A percentile compares a stretch with the other conserved stretches of the same genome.
These are phyloP conservation scores for Suillus placidus DNA, from an alignment of 768 basidiomycete species.

Conservation along the genomic window DNA sequence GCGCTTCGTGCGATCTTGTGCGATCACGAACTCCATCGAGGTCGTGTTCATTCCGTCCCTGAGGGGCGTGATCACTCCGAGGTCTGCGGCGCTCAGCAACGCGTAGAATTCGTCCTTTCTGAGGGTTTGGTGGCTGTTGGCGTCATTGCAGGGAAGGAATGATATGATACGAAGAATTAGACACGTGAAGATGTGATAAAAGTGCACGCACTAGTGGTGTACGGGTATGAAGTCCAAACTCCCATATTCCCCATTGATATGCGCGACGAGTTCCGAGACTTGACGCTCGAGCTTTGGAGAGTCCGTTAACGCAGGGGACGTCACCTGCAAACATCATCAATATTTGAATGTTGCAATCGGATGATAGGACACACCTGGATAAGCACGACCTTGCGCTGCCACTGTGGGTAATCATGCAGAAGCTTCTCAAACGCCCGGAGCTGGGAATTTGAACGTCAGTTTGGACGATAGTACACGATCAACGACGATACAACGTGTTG, in stretches of 20 bases:
- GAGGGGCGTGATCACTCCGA: conserved; percentile 93
- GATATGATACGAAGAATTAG: background rate
- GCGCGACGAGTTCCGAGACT: conserved; percentile 90
- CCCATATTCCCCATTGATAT: conserved; percentile 96
- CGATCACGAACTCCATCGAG: conserved; percentile 93
- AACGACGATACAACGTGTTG: background rate
- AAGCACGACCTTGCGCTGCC: conserved; percentile 87
- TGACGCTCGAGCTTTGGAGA: conserved; percentile 92
- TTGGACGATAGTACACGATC: background rate
- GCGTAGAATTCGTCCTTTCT: conserved; percentile 99
- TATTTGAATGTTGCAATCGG: background rate
- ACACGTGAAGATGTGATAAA: background rate
- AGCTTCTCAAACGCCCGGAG: conserved; percentile 96
- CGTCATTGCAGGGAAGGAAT: background rate
- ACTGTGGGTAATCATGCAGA: conserved; percentile 90
- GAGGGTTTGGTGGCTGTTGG: conserved; percentile 85
- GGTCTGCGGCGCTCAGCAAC: conserved; percentile 87
- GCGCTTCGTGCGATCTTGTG: conserved; percentile 82
- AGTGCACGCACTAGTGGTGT: conserved; percentile 87
- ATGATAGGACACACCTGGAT: conserved; percentile 38
- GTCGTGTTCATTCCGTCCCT: conserved; percentile 99
- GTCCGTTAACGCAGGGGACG: conserved; percentile 89
- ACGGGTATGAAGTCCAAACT: conserved; percentile 94
- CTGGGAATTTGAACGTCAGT: conserved; percentile 37
- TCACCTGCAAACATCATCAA: conserved; percentile 65